Conservation (phyloP, 176 grass and related monocot genomes). For the Eleusine indica region DNA sequence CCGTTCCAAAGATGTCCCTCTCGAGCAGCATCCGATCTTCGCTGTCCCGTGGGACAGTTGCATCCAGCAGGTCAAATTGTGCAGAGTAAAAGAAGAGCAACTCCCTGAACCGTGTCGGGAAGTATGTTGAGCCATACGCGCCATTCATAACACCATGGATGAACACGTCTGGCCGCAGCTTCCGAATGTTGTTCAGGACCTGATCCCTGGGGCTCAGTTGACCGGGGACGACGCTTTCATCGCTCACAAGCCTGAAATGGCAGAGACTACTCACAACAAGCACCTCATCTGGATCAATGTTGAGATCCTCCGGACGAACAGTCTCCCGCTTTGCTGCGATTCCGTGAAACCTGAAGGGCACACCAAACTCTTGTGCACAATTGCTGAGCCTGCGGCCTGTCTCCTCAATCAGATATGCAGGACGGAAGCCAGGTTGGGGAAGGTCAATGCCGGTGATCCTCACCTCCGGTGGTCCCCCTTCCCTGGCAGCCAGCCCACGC, state of each 20-base stretch:
- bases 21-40: constrained; percentile 37
- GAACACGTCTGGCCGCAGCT: background rate
- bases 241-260: constrained; percentile 15
- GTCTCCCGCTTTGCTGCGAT: constrained; percentile 22
- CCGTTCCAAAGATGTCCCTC: constrained; percentile 30
- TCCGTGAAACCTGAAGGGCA: constrained; percentile 20
- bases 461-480: constrained; percentile 42
- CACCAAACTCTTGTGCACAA: constrained; percentile 12
- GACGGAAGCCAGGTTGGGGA: constrained; percentile 12
- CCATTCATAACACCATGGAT: background rate
- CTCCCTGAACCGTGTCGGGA: background rate
- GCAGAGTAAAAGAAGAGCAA: background rate
- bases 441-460: constrained; percentile 33
- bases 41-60: background rate
- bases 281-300: constrained; percentile 15
- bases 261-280: constrained; percentile 12
- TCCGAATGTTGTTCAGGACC: background rate
- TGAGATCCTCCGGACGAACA: background rate
- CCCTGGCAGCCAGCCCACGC: background rate
- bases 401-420: constrained; percentile 19
- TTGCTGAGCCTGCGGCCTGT: constrained; percentile 19
- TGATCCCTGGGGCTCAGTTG: background rate
- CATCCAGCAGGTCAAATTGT: background rate
- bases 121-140: background rate
- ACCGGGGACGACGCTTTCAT: background rate